phyloP scores from a whole-genome alignment of 2,329 filamentous ascomycete species.

The Ciborinia camelliae region DNA sequence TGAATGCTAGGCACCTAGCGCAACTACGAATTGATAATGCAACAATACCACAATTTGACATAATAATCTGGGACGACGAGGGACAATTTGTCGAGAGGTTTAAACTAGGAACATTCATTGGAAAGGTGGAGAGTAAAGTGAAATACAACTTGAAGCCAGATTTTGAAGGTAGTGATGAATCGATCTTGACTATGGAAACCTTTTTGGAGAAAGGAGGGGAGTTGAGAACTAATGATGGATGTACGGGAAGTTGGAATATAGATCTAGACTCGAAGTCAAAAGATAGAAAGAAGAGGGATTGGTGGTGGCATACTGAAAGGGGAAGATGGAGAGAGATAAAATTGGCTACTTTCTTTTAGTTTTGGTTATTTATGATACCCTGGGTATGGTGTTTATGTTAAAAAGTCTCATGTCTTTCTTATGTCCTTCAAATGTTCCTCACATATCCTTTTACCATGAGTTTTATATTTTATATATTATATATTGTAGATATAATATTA shows the following conservation, averaged over 20 bases:
- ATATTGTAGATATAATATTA: not conserved
- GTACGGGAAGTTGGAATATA: conserved; percentile 28
- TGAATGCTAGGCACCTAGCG: conserved; percentile 56
- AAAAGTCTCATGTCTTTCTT: not conserved
- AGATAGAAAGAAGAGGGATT: conserved; percentile 30
- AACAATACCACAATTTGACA: conserved; percentile 51
- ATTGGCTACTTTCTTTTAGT: conserved; percentile 30
- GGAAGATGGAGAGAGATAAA: conserved; percentile 32
- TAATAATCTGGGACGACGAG: conserved; percentile 50
- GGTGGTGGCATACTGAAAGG: conserved; percentile 35
- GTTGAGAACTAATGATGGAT: conserved; percentile 29
- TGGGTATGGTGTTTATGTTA: conserved; percentile 5
- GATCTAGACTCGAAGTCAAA: conserved; percentile 22
- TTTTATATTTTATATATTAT: not conserved
- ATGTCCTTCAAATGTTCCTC: not conserved
- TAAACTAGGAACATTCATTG: conserved; percentile 59
- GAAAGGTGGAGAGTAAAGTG: conserved; percentile 56
- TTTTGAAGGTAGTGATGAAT: conserved; percentile 52
- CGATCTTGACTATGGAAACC: conserved; percentile 52
- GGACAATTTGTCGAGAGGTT: conserved; percentile 52
- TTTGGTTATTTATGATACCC: conserved; percentile 18
- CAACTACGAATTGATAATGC: conserved; percentile 63
- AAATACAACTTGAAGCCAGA: conserved; percentile 55
- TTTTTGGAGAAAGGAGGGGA: conserved; percentile 41
- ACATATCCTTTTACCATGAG: not conserved